These are phyloP conservation scores for Aspergillus uvarum DNA, from an alignment of 2,329 filamentous ascomycete species.

Conservation along the genomic window DNA sequence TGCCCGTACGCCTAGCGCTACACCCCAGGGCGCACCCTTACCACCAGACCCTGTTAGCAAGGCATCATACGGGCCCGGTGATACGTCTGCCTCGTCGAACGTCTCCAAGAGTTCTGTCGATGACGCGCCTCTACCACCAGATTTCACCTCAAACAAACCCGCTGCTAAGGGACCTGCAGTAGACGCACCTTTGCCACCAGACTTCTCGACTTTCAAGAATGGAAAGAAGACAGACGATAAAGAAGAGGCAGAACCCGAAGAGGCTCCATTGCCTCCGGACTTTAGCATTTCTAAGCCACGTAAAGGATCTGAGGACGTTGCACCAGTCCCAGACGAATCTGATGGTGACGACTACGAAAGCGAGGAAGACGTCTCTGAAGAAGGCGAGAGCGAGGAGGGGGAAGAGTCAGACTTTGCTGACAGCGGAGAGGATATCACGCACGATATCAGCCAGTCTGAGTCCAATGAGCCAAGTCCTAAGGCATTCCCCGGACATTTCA, in stretches of 20 bases:
- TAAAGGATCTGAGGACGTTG: conserved; percentile 22
- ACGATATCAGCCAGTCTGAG: conserved; percentile 36
- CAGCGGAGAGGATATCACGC: conserved; percentile 48
- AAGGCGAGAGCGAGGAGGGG: conserved; percentile 16
- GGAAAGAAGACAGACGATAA: conserved; percentile 9
- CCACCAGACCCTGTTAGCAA: conserved; percentile 51
- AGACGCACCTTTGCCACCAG: conserved; percentile 30
- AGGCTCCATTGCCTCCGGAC: conserved; percentile 29
- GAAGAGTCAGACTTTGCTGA: conserved; percentile 44
- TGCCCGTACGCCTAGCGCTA: conserved; percentile 31
- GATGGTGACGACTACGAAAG: conserved; percentile 35
- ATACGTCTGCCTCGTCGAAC: conserved; percentile 50
- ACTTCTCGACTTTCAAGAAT: conserved; percentile 11
- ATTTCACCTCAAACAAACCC: conserved; percentile 26
- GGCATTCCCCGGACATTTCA: conserved; percentile 47
- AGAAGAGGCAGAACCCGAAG: conserved; percentile 18
- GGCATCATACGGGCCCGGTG: conserved; percentile 46
- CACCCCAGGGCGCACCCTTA: conserved; percentile 34
- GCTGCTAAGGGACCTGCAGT: conserved; percentile 13
- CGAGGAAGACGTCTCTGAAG: conserved; percentile 30
- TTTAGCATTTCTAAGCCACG: conserved; percentile 25
- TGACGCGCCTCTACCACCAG: conserved; percentile 40
- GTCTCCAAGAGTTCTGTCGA: conserved; percentile 43
- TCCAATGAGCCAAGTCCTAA: conserved; percentile 37
- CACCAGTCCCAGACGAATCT: conserved; percentile 37